Evolutionary conservation across 306 rosid species (phyloP).

Genomic region (Trichosanthes truncata): DNA sequence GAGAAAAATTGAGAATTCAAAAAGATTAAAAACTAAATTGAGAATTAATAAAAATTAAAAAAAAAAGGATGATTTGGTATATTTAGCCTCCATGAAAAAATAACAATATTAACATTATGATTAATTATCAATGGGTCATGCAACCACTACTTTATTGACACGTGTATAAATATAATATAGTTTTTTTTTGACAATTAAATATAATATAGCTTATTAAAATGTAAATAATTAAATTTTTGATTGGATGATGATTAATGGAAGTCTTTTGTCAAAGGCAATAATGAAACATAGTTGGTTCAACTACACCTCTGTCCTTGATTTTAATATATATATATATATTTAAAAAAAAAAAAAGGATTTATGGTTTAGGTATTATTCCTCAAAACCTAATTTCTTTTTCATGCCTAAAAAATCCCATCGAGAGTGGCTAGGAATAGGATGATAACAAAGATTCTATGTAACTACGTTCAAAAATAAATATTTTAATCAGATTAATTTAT

Average conservation of each 20-base stretch:
- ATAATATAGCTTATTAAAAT: not conserved
- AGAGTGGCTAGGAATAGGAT: not conserved
- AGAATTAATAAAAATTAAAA: too few species aligned
- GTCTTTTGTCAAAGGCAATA: not conserved
- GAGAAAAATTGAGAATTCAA: too few species aligned
- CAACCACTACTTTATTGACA: not conserved
- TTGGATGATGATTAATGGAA: not conserved
- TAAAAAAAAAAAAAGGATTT: not conserved
- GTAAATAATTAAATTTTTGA: not conserved
- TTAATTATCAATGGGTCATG: not conserved
- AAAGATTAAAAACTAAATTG: too few species aligned
- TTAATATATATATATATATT: not conserved
- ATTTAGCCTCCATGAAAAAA: not conserved
- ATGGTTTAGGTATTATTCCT: conserved; percentile 5
- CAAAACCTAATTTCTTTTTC: not conserved
- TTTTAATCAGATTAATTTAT: too few species aligned
- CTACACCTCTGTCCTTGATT: not conserved
- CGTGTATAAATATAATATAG: not conserved
- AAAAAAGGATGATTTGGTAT: too few species aligned
- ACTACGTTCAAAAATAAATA: too few species aligned
- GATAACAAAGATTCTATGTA: not conserved
- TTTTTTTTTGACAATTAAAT: too few species aligned
- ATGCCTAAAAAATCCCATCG: not conserved
- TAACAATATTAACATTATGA: not conserved
- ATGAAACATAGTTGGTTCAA: conserved; percentile 5